A percentile compares a stretch with the other conserved stretches of the same genome.
Conservation (phyloP, 345 rosid species). For the Eutrema heterophyllum region DNA sequence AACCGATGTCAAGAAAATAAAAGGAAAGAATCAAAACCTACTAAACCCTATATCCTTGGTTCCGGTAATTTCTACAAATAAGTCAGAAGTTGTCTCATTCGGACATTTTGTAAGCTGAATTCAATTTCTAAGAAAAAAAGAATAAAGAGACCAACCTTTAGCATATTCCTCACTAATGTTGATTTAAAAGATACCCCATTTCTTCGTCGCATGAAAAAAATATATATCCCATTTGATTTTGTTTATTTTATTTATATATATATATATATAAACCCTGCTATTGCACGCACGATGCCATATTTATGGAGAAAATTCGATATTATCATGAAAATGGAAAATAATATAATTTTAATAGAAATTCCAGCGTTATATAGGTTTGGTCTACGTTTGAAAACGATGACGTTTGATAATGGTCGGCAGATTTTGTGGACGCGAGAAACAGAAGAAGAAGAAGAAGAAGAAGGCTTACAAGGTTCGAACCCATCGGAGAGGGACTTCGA, state of each 20-base stretch:
- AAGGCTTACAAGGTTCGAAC: conserved; percentile 72
- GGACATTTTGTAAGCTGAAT: neutral
- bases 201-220: too few relatives aligned
- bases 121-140: neutral
- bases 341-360: neutral
- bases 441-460: neutral
- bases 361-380: neutral
- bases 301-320: neutral
- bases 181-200: neutral
- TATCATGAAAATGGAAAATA: neutral
- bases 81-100: neutral
- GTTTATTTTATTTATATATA: too few relatives aligned
- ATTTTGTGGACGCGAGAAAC: neutral
- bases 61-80: neutral
- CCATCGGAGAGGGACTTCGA: conserved; percentile 92
- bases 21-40: neutral
- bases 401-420: neutral
- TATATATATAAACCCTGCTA: too few relatives aligned
- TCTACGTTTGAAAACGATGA: neutral
- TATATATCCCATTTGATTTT: too few relatives aligned
- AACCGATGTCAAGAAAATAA: neutral
- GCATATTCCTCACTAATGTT: neutral
- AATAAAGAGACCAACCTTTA: neutral
- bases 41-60: neutral
- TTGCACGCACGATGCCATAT: conserved; percentile 2